Evolutionary conservation across 1,139 yeast species (phyloP), one percentile per base, ranked within the genome.

Genomic region (Candida anutae): DNA sequence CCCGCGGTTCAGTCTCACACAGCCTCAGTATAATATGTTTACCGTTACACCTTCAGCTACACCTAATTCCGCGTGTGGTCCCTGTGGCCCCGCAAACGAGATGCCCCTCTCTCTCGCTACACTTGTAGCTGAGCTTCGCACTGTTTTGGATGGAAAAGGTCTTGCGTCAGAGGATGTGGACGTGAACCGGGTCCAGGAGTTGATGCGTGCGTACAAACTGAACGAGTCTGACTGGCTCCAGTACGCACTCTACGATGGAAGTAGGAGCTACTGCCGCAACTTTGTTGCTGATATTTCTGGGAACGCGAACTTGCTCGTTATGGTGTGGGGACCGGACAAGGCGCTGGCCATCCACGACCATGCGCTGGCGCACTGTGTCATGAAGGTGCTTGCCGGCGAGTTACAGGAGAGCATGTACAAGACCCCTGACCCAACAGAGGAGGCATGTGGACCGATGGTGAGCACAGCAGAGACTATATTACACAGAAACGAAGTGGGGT

Each of bases 281-380:
- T 85, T 85, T 1, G 73, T 79, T 15, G 73, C 74, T 36, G 72
- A 77, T 45, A 70, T 77, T 45, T 76, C 77, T 48, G 69, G 72
- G 18, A 77, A 77, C 51, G 88, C 85, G 27, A 78, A 79, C 45
- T 56, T 80, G 36, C 61, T 81, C 27, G 55, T 80, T 11, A 53
- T 80, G 29, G 85, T 79, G 16, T 81, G 90, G 90, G 67, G 70
- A 31, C 87, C 87, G 0, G 74, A 74, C n/a, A 63, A 65, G 43
- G 62, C 76, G 15, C 74, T 83, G 23, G 69, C 77, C 27, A 75
- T 80, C 36, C 90, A 81, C 46, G 87, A 78, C 51, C 90, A 80
- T 42, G 84, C 88, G 18, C 67, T 74, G 34, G 87, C 88, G 12
- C 88, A 81, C 48, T 74, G 78, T 42, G 68, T 73, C 37, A 71